Evolutionary conservation across 768 basidiomycete genomes (phyloP).

Genomic region (Lentinus tigrinus): DNA sequence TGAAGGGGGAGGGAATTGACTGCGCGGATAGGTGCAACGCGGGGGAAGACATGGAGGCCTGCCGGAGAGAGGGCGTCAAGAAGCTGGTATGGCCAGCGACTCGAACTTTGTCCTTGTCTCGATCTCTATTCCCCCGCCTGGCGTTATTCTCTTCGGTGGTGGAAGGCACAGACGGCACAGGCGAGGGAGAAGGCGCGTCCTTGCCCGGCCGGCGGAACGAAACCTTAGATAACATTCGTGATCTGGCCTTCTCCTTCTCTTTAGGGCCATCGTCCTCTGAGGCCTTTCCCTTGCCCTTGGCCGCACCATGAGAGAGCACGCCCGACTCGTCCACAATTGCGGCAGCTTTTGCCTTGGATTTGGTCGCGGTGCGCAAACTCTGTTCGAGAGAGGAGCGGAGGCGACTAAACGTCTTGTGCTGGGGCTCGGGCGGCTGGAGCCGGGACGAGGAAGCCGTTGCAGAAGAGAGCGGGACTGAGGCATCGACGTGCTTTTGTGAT

Average conservation of each 20-base stretch:
- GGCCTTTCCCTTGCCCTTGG: slow-evolving; percentile 45
- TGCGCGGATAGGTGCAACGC: slow-evolving; percentile 64
- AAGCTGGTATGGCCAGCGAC: slow-evolving; percentile 58
- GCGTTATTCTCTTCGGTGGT: slow-evolving; percentile 29
- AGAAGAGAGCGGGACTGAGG: slow-evolving; percentile 15
- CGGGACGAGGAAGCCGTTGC: slow-evolving; percentile 32
- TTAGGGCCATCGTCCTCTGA: slow-evolving; percentile 34
- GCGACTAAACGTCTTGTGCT: slow-evolving; percentile 59
- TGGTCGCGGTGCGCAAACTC: slow-evolving; percentile 61
- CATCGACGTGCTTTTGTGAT: slow-evolving; percentile 29
- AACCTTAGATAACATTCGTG: slow-evolving; percentile 52
- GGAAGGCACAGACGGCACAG: slow-evolving; percentile 33
- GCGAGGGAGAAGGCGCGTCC: slow-evolving; percentile 38
- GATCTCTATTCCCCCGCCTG: slow-evolving; percentile 20
- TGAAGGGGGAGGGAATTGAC: slow-evolving; percentile 52
- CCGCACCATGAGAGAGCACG: slow-evolving; percentile 35
- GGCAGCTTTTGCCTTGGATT: slow-evolving; percentile 36
- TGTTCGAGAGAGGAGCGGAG: slow-evolving; percentile 68
- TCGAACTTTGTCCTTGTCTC: slow-evolving; percentile 41
- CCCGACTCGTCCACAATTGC: slow-evolving; percentile 40
- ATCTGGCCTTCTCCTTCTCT: slow-evolving; percentile 42
- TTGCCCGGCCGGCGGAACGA: slow-evolving; percentile 44
- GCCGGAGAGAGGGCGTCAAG: slow-evolving; percentile 63
- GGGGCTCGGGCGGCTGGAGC: slow-evolving; percentile 36
- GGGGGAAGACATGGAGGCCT: slow-evolving; percentile 75